Conservation (phyloP, 257 asterid genomes). For the Rhazya stricta region DNA sequence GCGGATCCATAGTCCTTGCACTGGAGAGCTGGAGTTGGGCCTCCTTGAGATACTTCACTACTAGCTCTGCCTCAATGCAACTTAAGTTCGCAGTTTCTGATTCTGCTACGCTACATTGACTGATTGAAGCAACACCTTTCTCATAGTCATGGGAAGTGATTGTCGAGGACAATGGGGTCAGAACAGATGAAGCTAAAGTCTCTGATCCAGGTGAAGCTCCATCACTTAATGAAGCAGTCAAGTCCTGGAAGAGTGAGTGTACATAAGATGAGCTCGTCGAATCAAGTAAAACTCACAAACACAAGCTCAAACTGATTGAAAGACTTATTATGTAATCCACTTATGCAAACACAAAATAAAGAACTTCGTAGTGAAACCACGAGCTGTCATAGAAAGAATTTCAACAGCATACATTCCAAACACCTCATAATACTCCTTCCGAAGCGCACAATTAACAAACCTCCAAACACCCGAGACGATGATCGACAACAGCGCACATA, state of each 20-base stretch:
- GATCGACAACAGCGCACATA: background rate
- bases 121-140: conserved; percentile 8
- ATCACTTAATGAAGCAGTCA: conserved; percentile 20
- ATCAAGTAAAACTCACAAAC: background rate
- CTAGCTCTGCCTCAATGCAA: conserved; percentile 38
- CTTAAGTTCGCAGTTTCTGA: conserved; percentile 15
- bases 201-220: conserved; percentile 26
- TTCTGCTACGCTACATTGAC: conserved; percentile 9
- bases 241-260: conserved; percentile 30
- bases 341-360: too few relatives aligned
- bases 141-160: conserved; percentile 20
- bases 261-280: background rate
- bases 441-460: background rate
- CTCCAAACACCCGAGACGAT: background rate
- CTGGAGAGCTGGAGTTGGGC: conserved; percentile 42
- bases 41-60: conserved; percentile 42
- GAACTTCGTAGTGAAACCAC: background rate
- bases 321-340: background rate
- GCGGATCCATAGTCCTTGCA: conserved; percentile 34
- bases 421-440: background rate
- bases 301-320: too few relatives aligned
- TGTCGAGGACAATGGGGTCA: conserved; percentile 32
- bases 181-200: conserved; percentile 25
- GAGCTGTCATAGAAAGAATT: background rate
- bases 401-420: background rate